These are phyloP conservation scores for Zygoascus biomembranicola DNA, from an alignment of 805 yeast genomes.

Conservation along the genomic window DNA sequence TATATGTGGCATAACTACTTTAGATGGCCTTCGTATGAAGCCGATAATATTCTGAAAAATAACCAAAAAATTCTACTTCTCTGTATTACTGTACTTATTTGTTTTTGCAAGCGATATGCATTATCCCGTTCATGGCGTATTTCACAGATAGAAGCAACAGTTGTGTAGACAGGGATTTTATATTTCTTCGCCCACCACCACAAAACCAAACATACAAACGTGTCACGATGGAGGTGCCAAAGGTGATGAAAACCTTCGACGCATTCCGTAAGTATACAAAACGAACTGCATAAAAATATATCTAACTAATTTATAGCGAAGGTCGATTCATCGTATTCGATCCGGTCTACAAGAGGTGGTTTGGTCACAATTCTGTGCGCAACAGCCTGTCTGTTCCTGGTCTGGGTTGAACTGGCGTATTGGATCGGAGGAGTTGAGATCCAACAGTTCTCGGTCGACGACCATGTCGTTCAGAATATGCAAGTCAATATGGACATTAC, in stretches of 20 bases:
- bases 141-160: too few species aligned
- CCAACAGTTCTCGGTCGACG: conserved; percentile 70
- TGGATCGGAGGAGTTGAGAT: conserved; percentile 75
- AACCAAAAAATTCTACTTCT: too few species aligned
- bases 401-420: conserved; percentile 82
- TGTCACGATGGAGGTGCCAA: conserved; percentile 9
- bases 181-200: too few species aligned
- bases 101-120: too few species aligned
- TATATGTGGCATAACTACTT: too few species aligned
- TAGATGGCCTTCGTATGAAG: too few species aligned
- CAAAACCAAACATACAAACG: not conserved
- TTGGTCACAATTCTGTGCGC: conserved; percentile 57
- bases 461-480: conserved; percentile 46
- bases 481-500: conserved; percentile 70
- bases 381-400: conserved; percentile 53
- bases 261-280: conserved; percentile 50
- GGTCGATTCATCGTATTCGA: conserved; percentile 59
- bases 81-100: too few species aligned
- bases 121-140: too few species aligned
- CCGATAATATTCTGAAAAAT: too few species aligned
- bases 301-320: conserved; percentile 39
- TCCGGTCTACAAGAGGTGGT: conserved; percentile 72
- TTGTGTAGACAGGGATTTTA: too few species aligned
- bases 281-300: conserved; percentile 7
- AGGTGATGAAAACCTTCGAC: conserved; percentile 48